Evolutionary conservation across 805 yeast genomes (phyloP), one percentile per base, ranked within the genome.

Genomic region (Zygotorulaspora danielsina): DNA sequence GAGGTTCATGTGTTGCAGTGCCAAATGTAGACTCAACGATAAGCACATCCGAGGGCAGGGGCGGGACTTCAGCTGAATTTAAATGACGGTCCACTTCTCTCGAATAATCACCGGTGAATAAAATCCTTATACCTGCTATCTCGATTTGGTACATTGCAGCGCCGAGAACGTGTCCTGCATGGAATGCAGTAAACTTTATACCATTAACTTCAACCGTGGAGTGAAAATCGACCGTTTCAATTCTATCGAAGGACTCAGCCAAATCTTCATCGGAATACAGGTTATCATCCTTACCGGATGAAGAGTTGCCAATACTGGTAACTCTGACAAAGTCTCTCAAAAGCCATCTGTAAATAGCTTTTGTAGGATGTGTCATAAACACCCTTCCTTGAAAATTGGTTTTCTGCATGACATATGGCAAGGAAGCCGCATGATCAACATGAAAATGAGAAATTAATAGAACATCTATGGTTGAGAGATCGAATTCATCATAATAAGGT

Each of bases 151-250:
- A 93, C 97, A 93, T 93, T 9, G 97, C 96, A 8, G 98, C 97
- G 39, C 99, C 99, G 31, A 93, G 69, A 9, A 93, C 99, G 71
- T 93, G 99, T n/a, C 99, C 99, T 6, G 99, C 99, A 66, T 90
- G 99, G 62, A 83, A 93, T 1, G 98, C 98, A 1, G 98, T 93
- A 67, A 93, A 90, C 56, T 93, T 73, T 41, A 93, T 81, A 37
- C 98, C 98, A 43, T 85, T 94, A 24, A 89, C 84, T 53, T 93
- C 97, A 48, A 87, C 76, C 0, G 98, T 93, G 4, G 97, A 86
- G 63, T 93, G 97, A 63, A 83, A 93, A 61, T 93, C 98, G 17
- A 93, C 78, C 1, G 97, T 86, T 61, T 93, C 97, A 34, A 93
- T 93, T 47, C 76, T 70, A 54, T 88, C 96, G 54, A 90, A 87